Evolutionary conservation across 345 rosid species (phyloP).

Genomic region (Eucalyptus cloeziana): DNA sequence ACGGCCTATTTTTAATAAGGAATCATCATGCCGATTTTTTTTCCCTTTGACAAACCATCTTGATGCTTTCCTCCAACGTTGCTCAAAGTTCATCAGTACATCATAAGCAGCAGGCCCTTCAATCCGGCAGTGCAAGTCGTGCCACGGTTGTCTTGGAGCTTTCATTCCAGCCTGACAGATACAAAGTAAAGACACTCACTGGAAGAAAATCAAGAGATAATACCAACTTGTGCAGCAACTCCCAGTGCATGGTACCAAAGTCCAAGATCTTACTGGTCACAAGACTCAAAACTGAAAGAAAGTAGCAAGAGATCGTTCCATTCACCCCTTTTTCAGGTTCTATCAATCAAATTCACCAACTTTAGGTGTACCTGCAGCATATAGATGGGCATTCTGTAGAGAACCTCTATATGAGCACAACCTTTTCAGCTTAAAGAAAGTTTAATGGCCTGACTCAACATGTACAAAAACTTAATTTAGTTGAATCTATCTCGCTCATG

Average conservation of each 20-base stretch:
- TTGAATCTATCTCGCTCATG: neutral
- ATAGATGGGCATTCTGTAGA: neutral
- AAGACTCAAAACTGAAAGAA: neutral
- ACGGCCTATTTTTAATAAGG: constrained; percentile 69
- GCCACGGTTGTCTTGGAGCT: constrained; percentile 98
- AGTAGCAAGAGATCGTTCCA: neutral
- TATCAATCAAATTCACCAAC: neutral
- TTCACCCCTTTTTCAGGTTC: neutral
- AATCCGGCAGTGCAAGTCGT: constrained; percentile 81
- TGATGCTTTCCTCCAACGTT: constrained; percentile 87
- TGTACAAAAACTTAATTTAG: neutral
- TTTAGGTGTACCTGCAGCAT: neutral
- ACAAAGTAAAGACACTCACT: neutral
- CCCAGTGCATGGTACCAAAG: neutral
- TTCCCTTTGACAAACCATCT: constrained; percentile 49
- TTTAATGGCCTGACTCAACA: neutral
- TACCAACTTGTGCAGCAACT: neutral
- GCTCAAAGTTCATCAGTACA: constrained; percentile 92
- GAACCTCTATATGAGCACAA: neutral
- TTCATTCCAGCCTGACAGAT: constrained; percentile 37
- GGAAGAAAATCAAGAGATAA: neutral
- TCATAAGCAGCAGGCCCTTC: constrained; percentile 98
- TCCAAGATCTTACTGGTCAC: neutral
- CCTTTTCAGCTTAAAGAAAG: neutral
- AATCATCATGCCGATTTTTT: constrained; percentile 68